Base-by-base conservation (phyloP, 2,329 filamentous ascomycete genomes). In the Aspergillus brunneoviolaceus region DNA sequence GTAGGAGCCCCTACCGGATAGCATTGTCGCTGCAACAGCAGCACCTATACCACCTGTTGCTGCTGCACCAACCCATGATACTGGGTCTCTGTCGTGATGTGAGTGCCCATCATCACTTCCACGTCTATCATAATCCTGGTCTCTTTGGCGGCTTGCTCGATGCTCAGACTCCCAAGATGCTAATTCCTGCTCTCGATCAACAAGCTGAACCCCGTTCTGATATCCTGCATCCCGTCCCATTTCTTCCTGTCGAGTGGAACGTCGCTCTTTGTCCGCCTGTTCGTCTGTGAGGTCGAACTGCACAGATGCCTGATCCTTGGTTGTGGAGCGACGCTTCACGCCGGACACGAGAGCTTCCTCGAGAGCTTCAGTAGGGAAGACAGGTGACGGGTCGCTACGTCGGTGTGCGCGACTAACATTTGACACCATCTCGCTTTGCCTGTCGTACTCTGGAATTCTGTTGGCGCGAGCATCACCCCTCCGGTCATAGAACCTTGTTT, bases 231-330 rank as follows among this genome's bases (percentile, higher is more conserved):
- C 69, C 11, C 64, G 67, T 61, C 61, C 67, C 56, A 61, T 54
- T 45, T 55, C 69, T 50, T 69, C 67, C 39, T 63, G 67, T n/a
- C 63, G 67, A 35, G 69, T 69, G 16, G 70, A 68, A 33, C 70
- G 70, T 54, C 73, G 72, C 57, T 84, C 82, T 56, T 80, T 82
- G 31, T 80, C 77, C 39, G 74, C 76, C 70, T 86, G 83, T 67
- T 85, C 83, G 51, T 85, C 76, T 0, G 84, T 86, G 53, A 87
- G 68, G 42, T 83, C 80, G 63, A 87, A 87, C 57, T 82, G 81
- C 7, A 87, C 85, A 60, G 79, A 81, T 9, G 77, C 77, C 58
- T 74, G 69, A 21, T 78, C 76, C 65, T 72, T 76, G 3, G 62
- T 57, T 4, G 76, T 72, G 27, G 69, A 70, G 23, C 73, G 71